Evolutionary conservation across 2,329 filamentous ascomycete species (phyloP).

Genomic region (Colletotrichum musicola): DNA sequence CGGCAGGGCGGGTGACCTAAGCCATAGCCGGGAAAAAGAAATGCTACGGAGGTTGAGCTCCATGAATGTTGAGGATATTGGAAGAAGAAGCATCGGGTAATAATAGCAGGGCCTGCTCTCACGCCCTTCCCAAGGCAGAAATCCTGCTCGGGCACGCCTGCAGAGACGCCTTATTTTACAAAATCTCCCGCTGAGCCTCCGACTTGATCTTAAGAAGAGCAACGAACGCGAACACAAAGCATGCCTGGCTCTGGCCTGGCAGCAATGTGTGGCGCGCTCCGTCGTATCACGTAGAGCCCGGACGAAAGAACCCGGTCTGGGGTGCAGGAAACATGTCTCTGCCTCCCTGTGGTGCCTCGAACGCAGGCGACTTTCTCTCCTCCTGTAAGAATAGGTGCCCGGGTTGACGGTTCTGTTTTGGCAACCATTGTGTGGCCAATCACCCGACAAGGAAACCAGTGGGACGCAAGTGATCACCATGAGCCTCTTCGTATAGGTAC

Average conservation of each 20-base stretch:
- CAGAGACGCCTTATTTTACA: background rate
- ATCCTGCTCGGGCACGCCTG: background rate
- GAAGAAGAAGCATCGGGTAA: background rate
- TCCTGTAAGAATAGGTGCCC: no score
- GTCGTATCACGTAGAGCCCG: constrained; percentile 13
- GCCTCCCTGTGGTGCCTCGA: constrained; percentile 8
- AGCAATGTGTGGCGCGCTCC: constrained; percentile 3
- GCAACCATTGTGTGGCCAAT: background rate
- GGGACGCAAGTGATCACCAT: background rate
- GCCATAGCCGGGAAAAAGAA: constrained; percentile 29
- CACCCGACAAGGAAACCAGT: no score
- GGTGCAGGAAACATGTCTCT: constrained; percentile 26
- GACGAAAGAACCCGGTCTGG: constrained; percentile 19
- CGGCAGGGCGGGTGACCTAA: constrained; percentile 24
- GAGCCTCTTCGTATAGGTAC: background rate
- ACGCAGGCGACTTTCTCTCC: no score
- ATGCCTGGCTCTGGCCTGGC: background rate
- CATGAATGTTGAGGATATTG: background rate
- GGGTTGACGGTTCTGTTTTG: background rate
- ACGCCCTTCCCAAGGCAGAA: background rate
- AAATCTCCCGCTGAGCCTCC: background rate
- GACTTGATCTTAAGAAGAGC: background rate
- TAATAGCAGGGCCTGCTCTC: no score
- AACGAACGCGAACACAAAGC: constrained; percentile 1
- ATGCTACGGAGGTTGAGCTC: background rate